Evolutionary conservation across 768 basidiomycete species (phyloP), one percentile per base, ranked within the genome.

Genomic region (Trametes punicea): DNA sequence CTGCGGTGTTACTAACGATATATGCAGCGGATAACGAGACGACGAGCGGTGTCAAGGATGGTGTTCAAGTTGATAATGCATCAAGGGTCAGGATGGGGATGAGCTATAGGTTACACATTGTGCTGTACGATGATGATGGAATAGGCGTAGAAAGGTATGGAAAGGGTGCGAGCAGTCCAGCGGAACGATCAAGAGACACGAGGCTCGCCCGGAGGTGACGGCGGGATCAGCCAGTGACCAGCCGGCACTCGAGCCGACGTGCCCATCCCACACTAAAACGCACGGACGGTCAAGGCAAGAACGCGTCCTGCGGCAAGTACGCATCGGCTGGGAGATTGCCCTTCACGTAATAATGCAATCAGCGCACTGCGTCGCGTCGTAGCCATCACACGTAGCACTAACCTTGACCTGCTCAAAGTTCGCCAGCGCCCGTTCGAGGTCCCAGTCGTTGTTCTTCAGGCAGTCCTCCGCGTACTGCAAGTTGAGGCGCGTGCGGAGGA

Each of bases 381-480:
- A 13, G 39, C 44, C 58, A 55, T 34, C 46, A 49, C 27, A 31
- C 27, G 27, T 27, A 8, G 16, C 21, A 74, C 84, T 55, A 61
- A 90, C 90, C 82, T 89, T 90, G 64, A 98, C 88, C 68, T 89
- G 79, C 65, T 93, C 84, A 70, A 93, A 98, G 66, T 96, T 95
- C 46, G 80, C 78, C 23, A 93, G 66, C 0, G 97, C 97, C 56
- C 79, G 77, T 41, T 84, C 83, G 47, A 90, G 64, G 67, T 94
- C 83, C 94, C 94, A 98, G 7, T 74, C 83, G 66, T 95, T 97
- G 46, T 84, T 85, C 62, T 82, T 76, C 56, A 98, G 70, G 67
- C 96, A 98, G 57, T 97, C 85, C n/a, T 87, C 74, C 6, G 93
- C 81, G 65, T 83, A 96, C 62, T 81, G 78, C 15, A 81, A 81